Conservation (phyloP, 305 asterid genomes). For the Fraxinus sp. region DNA sequence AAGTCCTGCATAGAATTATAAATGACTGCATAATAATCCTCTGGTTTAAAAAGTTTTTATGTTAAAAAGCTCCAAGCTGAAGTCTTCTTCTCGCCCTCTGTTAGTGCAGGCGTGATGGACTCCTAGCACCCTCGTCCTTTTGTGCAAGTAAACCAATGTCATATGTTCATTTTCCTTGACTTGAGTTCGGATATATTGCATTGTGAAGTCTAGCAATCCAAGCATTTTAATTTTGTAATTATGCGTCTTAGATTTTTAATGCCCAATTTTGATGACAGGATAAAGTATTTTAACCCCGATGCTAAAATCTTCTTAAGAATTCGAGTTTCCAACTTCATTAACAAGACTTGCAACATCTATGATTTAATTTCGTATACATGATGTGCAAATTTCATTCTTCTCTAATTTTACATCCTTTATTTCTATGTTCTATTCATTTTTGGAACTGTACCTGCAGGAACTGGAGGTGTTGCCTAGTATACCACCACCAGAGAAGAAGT, state of each 20-base stretch:
- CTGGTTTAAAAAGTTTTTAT: not conserved
- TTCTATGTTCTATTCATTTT: slow-evolving; percentile 1
- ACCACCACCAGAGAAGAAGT: slow-evolving; percentile 70
- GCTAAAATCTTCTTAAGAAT: not conserved
- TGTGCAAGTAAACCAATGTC: not conserved
- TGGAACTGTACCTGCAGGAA: slow-evolving; percentile 50
- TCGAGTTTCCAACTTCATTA: not conserved
- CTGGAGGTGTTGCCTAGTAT: slow-evolving; percentile 51
- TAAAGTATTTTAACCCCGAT: not conserved
- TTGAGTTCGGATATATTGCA: not conserved
- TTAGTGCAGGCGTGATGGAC: not conserved
- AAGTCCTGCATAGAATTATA: not conserved
- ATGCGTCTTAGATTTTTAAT: not conserved
- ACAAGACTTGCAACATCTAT: not conserved
- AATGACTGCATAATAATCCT: not conserved
- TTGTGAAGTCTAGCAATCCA: not conserved
- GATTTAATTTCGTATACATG: too few relatives aligned
- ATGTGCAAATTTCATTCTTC: not conserved
- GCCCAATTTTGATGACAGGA: not conserved
- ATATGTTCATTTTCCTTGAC: not conserved
- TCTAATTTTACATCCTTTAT: not conserved
- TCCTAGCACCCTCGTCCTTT: not conserved
- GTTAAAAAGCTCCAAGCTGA: not conserved
- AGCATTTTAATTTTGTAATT: not conserved
- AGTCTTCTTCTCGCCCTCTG: not conserved